A percentile compares a stretch with the other conserved stretches of the same genome.
These are phyloP conservation scores for Corchorus olitorius DNA, from an alignment of 345 rosid species.

Conservation along the genomic window DNA sequence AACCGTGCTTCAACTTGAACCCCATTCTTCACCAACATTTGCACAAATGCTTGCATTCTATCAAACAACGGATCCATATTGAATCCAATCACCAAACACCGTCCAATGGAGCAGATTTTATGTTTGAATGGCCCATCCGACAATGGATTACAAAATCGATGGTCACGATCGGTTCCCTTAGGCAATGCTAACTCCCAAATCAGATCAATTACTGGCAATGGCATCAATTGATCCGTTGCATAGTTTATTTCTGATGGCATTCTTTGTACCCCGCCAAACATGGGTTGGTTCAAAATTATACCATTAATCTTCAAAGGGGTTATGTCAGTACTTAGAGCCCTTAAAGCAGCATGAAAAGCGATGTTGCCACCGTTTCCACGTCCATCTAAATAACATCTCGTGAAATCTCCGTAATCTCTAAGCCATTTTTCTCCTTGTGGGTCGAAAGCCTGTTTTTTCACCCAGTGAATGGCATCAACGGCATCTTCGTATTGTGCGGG, in stretches of 20 bases:
- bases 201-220: conserved; percentile 29
- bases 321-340: conserved; percentile 9
- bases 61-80: conserved; percentile 32
- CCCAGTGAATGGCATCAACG: conserved; percentile 41
- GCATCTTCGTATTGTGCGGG: conserved; percentile 47
- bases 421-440: conserved; percentile 39
- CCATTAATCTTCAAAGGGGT: conserved; percentile 31
- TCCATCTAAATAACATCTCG: conserved; percentile 37
- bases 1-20: conserved; percentile 33
- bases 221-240: conserved; percentile 28
- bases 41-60: conserved; percentile 29
- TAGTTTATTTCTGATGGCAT: conserved; percentile 26
- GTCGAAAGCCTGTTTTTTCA: conserved; percentile 21
- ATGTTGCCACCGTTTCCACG: conserved; percentile 42
- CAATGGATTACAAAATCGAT: conserved; percentile 40
- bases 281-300: conserved; percentile 35
- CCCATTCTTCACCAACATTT: conserved; percentile 24
- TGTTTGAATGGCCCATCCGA: conserved; percentile 17
- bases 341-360: conserved; percentile 28
- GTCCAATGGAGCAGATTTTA: conserved; percentile 11
- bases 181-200: conserved; percentile 49
- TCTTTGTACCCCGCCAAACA: conserved; percentile 42
- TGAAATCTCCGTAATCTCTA: conserved; percentile 35
- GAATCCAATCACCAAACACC: conserved; percentile 29
- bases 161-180: conserved; percentile 39